Conservation (phyloP, 2,329 filamentous ascomycete genomes). For the Emmonsiellopsis sp. region DNA sequence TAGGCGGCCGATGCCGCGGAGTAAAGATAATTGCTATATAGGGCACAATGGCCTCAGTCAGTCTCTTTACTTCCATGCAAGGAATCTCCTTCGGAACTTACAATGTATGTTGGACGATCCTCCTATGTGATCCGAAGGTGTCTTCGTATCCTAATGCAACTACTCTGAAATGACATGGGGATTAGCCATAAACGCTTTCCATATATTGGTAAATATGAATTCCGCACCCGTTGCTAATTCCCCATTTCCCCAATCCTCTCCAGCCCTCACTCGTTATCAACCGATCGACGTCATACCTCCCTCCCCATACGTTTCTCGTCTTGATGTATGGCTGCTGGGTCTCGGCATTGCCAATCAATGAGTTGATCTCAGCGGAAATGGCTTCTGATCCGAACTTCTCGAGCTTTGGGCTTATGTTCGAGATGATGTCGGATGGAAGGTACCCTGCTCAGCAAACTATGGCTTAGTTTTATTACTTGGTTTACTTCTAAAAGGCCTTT, state of each 20-base stretch:
- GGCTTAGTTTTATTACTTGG: too few species aligned
- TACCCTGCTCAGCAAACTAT: constrained; percentile 8
- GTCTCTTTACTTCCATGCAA: too few species aligned
- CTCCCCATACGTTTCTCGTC: constrained; percentile 18
- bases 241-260: constrained; percentile 21
- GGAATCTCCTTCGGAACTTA: constrained; percentile 5
- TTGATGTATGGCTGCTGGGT: constrained; percentile 17
- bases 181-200: not conserved
- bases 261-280: constrained; percentile 18
- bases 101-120: constrained; percentile 19
- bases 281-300: constrained; percentile 13
- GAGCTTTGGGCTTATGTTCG: constrained; percentile 1
- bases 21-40: constrained; percentile 17
- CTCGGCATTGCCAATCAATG: constrained; percentile 17
- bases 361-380: constrained; percentile 13
- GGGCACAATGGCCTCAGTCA: too few species aligned
- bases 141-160: constrained; percentile 19
- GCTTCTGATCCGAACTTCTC: constrained; percentile 14
- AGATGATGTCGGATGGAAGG: constrained; percentile 2
- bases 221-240: constrained; percentile 16
- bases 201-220: not conserved
- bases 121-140: constrained; percentile 13
- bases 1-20: constrained; percentile 18
- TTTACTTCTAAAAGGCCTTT: too few species aligned
- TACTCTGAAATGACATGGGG: constrained; percentile 10